Evolutionary conservation across 2,329 filamentous ascomycete species (phyloP), one percentile per base, ranked within the genome.

Genomic region (Elsinoe batatas): DNA sequence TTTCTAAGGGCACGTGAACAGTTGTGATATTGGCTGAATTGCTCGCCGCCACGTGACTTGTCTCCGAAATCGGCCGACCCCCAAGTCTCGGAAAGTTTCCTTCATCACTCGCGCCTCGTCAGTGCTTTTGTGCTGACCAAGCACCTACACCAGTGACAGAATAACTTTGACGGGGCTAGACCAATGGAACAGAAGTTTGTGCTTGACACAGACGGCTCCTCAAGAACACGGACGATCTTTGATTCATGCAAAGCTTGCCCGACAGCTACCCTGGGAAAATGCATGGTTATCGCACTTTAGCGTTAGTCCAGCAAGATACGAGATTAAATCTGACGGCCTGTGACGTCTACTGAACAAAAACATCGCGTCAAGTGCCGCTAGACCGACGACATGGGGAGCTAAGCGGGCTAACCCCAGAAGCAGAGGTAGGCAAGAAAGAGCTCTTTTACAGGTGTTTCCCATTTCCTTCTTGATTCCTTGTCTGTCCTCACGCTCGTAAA

Each of bases 221-320:
- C 40, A 26, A 12, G 18, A 44, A 44, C 40, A 17, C 40, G 18
- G 18, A 18, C 20, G 15, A 44, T 49, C 32, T 51, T 26, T 36
- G 47, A 12, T 51, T 36, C 32, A 51, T 51, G 33, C 17, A 32
- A 51, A 38, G 47, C 47, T 51, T 38, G 47, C 26, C 17, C 22
- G 47, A 35, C 32, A 35, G 47, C n/a, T 37, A 17, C 33, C 47
- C 47, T 49, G 44, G 26, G 5, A 33, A 5, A 30, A 35, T 35
- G 15, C 12, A 26, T 10, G 11, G 17, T 7, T 15, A 17, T 26
- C 18, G 17, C 18, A 35, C 18, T 20, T 18, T 51, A 51, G 47
- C 33, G 47, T n/a, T 18, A 38, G 47, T 38, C 47, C 17, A 38
- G 7, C 35, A 4, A 35, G 32, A 15, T 51, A n/a, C 20, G 18